phyloP scores from a whole-genome alignment of 371 early-diverging fungal species.

The Mortierella sp. region DNA sequence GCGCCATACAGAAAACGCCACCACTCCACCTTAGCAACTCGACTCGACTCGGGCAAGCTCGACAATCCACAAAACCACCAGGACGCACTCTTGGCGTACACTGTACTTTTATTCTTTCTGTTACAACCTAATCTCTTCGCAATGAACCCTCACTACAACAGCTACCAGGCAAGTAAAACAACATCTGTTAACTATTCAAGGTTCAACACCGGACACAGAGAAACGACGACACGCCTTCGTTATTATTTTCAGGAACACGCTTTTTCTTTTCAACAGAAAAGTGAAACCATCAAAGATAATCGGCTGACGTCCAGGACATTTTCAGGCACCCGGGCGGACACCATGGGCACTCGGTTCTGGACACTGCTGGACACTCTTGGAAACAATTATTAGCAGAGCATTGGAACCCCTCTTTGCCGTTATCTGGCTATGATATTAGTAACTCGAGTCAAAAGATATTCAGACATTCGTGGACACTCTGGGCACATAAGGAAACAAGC shows the following conservation, averaged over 20 bases:
- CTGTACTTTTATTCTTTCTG: neutral
- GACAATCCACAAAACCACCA: neutral
- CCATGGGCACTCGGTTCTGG: neutral
- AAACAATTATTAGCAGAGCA: too few species aligned
- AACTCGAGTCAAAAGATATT: too few species aligned
- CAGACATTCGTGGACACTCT: too few species aligned
- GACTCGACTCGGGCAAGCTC: too few species aligned
- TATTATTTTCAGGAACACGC: neutral
- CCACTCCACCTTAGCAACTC: too few species aligned
- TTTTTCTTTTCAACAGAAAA: neutral
- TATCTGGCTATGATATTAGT: too few species aligned
- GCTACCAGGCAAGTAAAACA: conserved; percentile 33
- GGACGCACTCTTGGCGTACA: neutral
- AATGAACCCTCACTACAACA: conserved; percentile 43
- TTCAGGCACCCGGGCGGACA: neutral
- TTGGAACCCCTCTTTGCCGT: too few species aligned
- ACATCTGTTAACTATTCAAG: neutral
- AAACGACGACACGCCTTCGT: neutral
- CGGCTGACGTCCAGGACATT: neutral
- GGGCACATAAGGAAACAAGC: too few species aligned
- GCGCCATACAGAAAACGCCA: too few species aligned
- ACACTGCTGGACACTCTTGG: neutral
- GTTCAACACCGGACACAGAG: neutral
- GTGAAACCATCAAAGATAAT: conserved; percentile 2
- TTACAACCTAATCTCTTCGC: neutral